Base-by-base conservation (phyloP, 306 rosid genomes). In the Pterocarpus santalinus region DNA sequence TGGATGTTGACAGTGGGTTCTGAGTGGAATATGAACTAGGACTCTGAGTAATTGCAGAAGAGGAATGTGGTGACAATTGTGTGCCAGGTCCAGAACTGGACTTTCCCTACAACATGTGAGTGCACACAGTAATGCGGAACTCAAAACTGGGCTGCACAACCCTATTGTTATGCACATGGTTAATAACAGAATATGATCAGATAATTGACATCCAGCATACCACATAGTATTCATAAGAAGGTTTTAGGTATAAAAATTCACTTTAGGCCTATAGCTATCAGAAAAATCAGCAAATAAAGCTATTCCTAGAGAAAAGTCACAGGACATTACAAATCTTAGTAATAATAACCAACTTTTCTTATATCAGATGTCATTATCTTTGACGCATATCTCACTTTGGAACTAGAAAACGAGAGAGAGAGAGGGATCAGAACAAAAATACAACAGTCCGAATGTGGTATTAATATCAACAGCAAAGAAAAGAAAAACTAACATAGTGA, bases 51-150 rank as follows among this genome's bases (percentile, higher is more conserved):
- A 70, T 63, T 14, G 86, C 86, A 81, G 90, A 83, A 47, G 88
- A 80, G 38, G 96, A 80, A 82, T 72, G 88, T n/a, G 94, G 86
- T 36, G 98, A 91, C 51, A 66, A 70, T 53, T 82, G 90, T 57
- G 85, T 62, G 15, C 79, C 82, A 75, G 86, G 76, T 75, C 84
- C 92, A 72, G 92, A 56, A 78, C 83, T 80, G 56, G 82, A 38
- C 84, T 62, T 96, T 73, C 94, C 97, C 99, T 93, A 83, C 75
- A 89, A 86, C 73, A 86, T 63, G 79, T 70, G 76, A 82, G 69
- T 60, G 73, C 44, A 82, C 80, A 56, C 13, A 30, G 57, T 71
- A 34, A 75, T 47, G 41, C 33, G 36, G 57, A 71, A 69, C 65
- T 68, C 52, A 71, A 39, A 44, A 35, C 62, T 53, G 57, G 72